Evolutionary conservation across 2,329 filamentous ascomycete species (phyloP), one percentile per base, ranked within the genome.

Genomic region (Ilyonectria robusta): DNA sequence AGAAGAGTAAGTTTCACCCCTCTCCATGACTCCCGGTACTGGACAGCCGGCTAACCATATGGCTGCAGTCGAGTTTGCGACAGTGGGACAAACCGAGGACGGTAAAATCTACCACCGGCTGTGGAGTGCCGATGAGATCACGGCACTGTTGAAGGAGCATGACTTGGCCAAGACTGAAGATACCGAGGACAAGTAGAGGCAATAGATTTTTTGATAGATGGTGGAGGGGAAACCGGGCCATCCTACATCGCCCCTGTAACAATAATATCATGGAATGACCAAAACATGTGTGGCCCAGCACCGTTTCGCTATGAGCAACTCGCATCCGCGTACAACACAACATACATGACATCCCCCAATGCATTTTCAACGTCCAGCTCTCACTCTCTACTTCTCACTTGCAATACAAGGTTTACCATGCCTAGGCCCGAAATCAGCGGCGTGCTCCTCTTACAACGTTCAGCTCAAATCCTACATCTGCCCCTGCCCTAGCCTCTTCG

Each of bases 81-180:
- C 97, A 35, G 95, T 99, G 68, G 97, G 96, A 76, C 94, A 95
- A 85, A 98, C 95, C 74, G 92, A 94, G 83, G 91, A 95, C 73
- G 96, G 96, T 78, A 96, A 95, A 86, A 95, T 99, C 83, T 99
- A 98, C 86, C 96, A 99, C 84, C 93, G 97, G 80, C 88, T 99
- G 70, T 99, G 96, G 96, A 93, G 91, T 76, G 95, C 95, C 50
- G 95, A 99, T 73, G 96, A 98, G 86, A 99, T 99, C 78, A 95
- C 94, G 80, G 91, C 92, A 57, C 86, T 99, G 81, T 86, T 99
- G 77, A 97, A 95, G 88, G 94, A 98, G 86, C 95, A 99, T 78
- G 95, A 95, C 75, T 84, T 99, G 81, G 95, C 94, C 68, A 98
- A 97, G 88, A 89, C 91, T 72, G 93, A 95, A 79, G 90, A 90